Base-by-base conservation (phyloP, 345 rosid genomes). In the Gossypium sturtianum region DNA sequence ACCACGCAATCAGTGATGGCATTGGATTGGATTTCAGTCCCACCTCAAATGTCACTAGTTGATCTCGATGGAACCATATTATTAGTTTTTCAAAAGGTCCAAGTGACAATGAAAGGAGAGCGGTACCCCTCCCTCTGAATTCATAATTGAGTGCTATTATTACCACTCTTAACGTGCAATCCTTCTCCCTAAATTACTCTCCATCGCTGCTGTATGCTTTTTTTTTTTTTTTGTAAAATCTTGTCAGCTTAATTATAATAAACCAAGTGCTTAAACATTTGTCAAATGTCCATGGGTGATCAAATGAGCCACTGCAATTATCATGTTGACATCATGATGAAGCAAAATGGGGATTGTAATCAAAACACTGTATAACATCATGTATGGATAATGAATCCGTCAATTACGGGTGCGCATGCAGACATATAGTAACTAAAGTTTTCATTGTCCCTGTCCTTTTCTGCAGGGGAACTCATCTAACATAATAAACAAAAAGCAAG, bases 331-430 rank as follows among this genome's bases (percentile, higher is more conserved):
- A 29, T 70, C 15, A 53, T 53, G 58, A 53, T 34, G 73, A 70
- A 52, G 73, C 47, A 70, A 70, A 70, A 3, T 52, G 60, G 61
- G 61, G 62, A 56, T 22, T 19, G 64, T 19, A 56, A 71, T 56
- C 52, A 71, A 56, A 34, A 38, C 29, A 71, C n/a, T 20, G 3
- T 43, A 19, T 1, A 53, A 17, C n/a, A 71, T 71, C n/a, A 54
- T 71, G 63, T 2, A 2, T 22, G 29, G 27, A 56, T 52, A 62
- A 70, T 69, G 75, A 70, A 70, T 22, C 81, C 81, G 66, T 69
- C 66, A 74, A 56, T n/a, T 47, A 69, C 58, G 59, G 78, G 75
- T 48, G 70, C 47, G 73, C 82, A 79, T 61, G 78, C 78, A 64
- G 76, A 57, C 72, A 54, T 63, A 54, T 34, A 7, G 56, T 27